Base-by-base conservation (phyloP, 2,329 filamentous ascomycete genomes). In the Esteya vermicola region DNA sequence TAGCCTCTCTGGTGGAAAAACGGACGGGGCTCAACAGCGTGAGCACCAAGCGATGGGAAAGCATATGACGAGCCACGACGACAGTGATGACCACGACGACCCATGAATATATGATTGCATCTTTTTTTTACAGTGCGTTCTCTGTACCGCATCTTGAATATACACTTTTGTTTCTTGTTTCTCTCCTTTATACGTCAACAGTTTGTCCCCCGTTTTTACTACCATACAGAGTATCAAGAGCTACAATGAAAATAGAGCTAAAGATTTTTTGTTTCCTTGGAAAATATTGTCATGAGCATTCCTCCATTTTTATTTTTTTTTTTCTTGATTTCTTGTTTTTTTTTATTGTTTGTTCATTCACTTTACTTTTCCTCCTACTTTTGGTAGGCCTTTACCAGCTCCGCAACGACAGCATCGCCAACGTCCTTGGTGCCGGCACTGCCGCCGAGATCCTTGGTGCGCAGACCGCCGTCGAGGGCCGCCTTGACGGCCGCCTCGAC, bases 381-480 rank as follows among this genome's bases (percentile, higher is more conserved):
- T 59, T 70, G 68, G 51, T 91, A 66, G 38, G 86, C 61, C 58
- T 74, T 75, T 57, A 73, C 68, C 43, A 94, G 63, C 66, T 93
- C 79, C 36, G 70, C 71, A 2, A 78, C 78, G 47, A 95, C 69
- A 2, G 83, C 84, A 60, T 95, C 83, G 44, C 86, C 85, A 28
- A 62, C 81, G 53, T 91, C 76, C 33, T 60, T 65, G 6, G 89
- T 96, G 47, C 68, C 75, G 10, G 78, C 68, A 40, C 61, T 72
- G 43, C 91, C 89, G 36, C 85, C 85, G 50, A 96, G 82, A 57
- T 96, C 89, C 57, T 74, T 80, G 14, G 89, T 95, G 47, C 77
- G 70, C 36, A 88, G 61, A 27, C 85, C 85, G 40, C 67, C 71
- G 57, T 95, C 86, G 47, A 95, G 81, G 38, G 84, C 81, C 41